Conservation (phyloP, 2,329 filamentous ascomycete species). For the Ophiostoma sp. region DNA sequence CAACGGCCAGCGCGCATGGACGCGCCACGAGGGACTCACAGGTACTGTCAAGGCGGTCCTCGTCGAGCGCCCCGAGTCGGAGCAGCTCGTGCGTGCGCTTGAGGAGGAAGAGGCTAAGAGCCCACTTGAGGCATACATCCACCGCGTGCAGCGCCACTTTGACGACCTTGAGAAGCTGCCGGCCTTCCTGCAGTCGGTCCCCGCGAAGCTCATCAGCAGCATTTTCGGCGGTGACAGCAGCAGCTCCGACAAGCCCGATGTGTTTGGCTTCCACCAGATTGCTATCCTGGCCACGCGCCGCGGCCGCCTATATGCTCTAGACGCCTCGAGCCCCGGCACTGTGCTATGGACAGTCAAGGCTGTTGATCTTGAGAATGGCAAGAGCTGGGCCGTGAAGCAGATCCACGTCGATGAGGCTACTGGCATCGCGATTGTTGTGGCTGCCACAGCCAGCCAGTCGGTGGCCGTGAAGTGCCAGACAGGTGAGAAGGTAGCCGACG, state of each 20-base stretch:
- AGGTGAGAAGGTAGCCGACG: constrained; percentile 37
- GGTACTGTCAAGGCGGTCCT: constrained; percentile 73
- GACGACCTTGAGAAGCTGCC: constrained; percentile 73
- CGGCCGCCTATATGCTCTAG: constrained; percentile 73
- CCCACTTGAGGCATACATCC: constrained; percentile 73
- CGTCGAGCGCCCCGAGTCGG: constrained; percentile 67
- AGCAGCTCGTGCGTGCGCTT: constrained; percentile 65
- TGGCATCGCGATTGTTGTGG: constrained; percentile 53
- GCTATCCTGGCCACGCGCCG: constrained; percentile 73
- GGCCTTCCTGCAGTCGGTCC: constrained; percentile 63
- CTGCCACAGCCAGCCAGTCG: constrained; percentile 53
- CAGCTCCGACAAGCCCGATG: constrained; percentile 20
- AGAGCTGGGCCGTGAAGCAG: constrained; percentile 60
- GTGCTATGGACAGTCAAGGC: constrained; percentile 71
- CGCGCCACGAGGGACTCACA: constrained; percentile 74
- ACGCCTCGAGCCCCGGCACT: constrained; percentile 66
- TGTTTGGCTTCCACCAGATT: constrained; percentile 84
- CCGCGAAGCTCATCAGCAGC: constrained; percentile 60
- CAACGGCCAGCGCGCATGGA: constrained; percentile 53
- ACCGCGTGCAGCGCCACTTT: constrained; percentile 76
- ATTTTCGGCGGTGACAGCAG: constrained; percentile 52
- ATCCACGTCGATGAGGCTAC: constrained; percentile 57
- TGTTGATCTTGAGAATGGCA: constrained; percentile 46
- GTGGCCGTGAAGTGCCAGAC: constrained; percentile 50
- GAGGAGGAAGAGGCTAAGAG: constrained; percentile 69